Evolutionary conservation across 1,284 basidiomycete genomes (phyloP).

Genomic region (Inonotus hispidus): DNA sequence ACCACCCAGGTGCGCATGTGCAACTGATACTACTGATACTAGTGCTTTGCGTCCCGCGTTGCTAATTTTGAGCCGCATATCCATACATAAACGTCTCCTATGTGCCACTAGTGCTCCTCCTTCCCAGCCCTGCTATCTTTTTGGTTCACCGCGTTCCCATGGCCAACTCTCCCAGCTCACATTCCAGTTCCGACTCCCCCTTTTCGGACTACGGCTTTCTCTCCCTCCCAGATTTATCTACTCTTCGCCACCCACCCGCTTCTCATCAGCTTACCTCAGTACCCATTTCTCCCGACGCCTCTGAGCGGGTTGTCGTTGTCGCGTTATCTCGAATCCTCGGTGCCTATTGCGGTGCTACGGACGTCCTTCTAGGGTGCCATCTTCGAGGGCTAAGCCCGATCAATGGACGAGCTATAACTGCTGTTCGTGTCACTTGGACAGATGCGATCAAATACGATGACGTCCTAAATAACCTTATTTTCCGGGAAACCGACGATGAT

Average conservation of each 20-base stretch:
- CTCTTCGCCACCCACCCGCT: slow-evolving; percentile 25
- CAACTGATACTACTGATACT: no score
- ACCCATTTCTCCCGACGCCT: not conserved
- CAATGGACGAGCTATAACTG: slow-evolving; percentile 14
- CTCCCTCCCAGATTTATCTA: slow-evolving; percentile 35
- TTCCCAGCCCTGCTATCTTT: no score
- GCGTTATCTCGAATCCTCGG: slow-evolving; percentile 35
- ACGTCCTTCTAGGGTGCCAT: slow-evolving; percentile 36
- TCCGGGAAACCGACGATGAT: slow-evolving; percentile 1
- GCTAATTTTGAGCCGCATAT: no score
- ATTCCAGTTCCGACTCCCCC: not conserved
- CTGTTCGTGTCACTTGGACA: slow-evolving; percentile 35
- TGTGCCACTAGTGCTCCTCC: no score
- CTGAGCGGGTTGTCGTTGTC: slow-evolving; percentile 25
- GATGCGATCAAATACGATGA: slow-evolving; percentile 31
- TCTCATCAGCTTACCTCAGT: not conserved
- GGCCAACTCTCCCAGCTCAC: not conserved
- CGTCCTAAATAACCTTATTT: slow-evolving; percentile 19
- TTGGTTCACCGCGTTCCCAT: not conserved
- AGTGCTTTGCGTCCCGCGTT: no score
- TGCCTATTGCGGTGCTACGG: slow-evolving; percentile 34
- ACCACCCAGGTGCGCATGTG: no score
- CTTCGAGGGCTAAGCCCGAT: slow-evolving; percentile 12
- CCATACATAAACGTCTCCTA: no score
- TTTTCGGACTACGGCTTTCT: slow-evolving; percentile 28